A percentile compares a stretch with the other conserved stretches of the same genome.
phyloP scores from a whole-genome alignment of 352 stramenopile genomes.

The Elongisporangium prolatum region DNA sequence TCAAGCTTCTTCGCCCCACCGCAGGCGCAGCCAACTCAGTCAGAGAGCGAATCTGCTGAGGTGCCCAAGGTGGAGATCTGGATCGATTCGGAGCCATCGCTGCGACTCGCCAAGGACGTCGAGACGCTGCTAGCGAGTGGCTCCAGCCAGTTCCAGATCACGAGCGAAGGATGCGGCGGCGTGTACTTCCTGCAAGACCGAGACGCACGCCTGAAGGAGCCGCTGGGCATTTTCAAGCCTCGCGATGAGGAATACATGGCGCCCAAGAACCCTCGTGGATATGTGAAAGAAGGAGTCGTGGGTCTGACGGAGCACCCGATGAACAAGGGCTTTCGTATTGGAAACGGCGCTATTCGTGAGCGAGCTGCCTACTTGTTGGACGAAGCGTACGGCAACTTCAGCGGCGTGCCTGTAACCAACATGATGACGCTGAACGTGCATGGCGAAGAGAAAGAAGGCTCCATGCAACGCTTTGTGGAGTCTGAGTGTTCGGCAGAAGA shows the following conservation, averaged over 20 bases:
- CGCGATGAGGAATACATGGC: conserved; percentile 99
- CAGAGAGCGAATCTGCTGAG: conserved; percentile 4
- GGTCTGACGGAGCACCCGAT: conserved; percentile 76
- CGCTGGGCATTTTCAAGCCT: conserved; percentile 95
- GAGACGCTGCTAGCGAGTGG: conserved; percentile 23
- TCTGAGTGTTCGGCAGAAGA: conserved; percentile 85
- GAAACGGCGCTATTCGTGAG: conserved; percentile 80
- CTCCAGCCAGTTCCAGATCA: conserved; percentile 49
- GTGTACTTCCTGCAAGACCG: conserved; percentile 54
- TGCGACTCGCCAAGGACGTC: conserved; percentile 41
- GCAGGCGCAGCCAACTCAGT: background rate
- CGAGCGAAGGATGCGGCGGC: conserved; percentile 74
- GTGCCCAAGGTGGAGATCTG: conserved; percentile 21
- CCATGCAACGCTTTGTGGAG: conserved; percentile 77
- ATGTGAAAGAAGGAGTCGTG: conserved; percentile 84
- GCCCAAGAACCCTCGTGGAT: conserved; percentile 96
- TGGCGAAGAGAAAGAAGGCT: conserved; percentile 76
- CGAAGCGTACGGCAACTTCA: conserved; percentile 73
- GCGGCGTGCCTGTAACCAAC: conserved; percentile 75
- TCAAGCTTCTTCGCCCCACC: conserved; percentile 2
- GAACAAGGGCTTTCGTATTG: conserved; percentile 85
- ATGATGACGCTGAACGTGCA: conserved; percentile 61
- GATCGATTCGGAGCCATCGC: conserved; percentile 35
- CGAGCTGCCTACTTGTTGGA: conserved; percentile 83
- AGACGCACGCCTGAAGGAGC: conserved; percentile 13